Evolutionary conservation across 2,329 filamentous ascomycete genomes (phyloP).

Genomic region (Alternaria alternata): DNA sequence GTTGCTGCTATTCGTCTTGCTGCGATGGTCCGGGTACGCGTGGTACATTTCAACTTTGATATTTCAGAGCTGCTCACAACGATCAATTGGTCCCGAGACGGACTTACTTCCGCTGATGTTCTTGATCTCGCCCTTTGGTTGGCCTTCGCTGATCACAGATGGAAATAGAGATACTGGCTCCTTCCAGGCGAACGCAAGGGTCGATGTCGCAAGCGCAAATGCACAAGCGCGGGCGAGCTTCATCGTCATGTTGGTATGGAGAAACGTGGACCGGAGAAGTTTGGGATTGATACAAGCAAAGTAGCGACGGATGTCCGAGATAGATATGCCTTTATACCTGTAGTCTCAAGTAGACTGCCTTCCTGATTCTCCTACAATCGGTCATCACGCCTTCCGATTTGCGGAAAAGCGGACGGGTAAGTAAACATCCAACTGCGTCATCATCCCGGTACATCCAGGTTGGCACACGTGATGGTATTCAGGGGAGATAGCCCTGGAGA

Average conservation of each 20-base stretch:
- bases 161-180: background rate
- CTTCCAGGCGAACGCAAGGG: background rate
- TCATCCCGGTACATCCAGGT: background rate
- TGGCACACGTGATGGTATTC: background rate
- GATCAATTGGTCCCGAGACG: background rate
- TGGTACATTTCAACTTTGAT: slow-evolving; percentile 31
- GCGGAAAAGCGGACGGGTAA: background rate
- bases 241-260: background rate
- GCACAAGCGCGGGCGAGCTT: background rate
- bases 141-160: slow-evolving; percentile 17
- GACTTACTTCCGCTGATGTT: slow-evolving; percentile 37
- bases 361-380: background rate
- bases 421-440: background rate
- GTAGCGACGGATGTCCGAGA: too few relatives aligned
- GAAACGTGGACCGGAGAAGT: background rate
- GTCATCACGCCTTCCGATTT: background rate
- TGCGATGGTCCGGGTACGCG: slow-evolving; percentile 27
- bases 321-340: background rate
- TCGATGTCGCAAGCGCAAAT: background rate
- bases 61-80: background rate
- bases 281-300: background rate
- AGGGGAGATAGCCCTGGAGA: background rate
- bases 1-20: slow-evolving; percentile 19
- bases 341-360: background rate
- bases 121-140: slow-evolving; percentile 28